Conservation (phyloP, 495 filamentous ascomycete genomes). For the Penicillium waksmanii region DNA sequence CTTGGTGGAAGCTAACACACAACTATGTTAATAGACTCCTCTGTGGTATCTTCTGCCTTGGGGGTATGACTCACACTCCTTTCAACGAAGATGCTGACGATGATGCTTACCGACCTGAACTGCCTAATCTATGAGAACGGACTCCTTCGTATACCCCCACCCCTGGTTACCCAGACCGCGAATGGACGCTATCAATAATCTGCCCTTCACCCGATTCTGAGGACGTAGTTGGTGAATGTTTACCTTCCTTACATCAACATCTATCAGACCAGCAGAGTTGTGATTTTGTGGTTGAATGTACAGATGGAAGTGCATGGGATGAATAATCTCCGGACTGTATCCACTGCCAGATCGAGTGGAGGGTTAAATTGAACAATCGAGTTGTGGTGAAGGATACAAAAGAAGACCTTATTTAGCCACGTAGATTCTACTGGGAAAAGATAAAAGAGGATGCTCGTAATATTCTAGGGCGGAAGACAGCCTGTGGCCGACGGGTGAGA, state of each 20-base stretch:
- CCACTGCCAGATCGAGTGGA: conserved; percentile 40
- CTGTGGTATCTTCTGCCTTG: too few relatives aligned
- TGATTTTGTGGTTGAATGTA: too few relatives aligned
- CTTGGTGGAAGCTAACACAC: too few relatives aligned
- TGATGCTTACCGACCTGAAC: too few relatives aligned
- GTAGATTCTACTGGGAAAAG: conserved; percentile 25
- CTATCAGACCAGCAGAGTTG: conserved; percentile 16
- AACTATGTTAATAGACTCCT: too few relatives aligned
- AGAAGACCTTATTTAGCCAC: conserved; percentile 29
- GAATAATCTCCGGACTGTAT: conserved; percentile 36
- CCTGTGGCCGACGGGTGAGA: conserved; percentile 19
- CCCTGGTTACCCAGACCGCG: too few relatives aligned
- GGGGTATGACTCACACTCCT: too few relatives aligned
- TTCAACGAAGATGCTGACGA: too few relatives aligned
- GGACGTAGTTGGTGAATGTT: neutral
- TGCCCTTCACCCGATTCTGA: conserved; percentile 7
- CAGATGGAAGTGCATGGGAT: conserved; percentile 36
- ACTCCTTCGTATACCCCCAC: conserved; percentile 30
- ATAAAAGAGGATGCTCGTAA: conserved; percentile 14
- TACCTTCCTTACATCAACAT: neutral
- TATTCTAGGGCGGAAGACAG: conserved; percentile 20
- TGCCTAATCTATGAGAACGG: too few relatives aligned
- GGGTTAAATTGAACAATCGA: conserved; percentile 38
- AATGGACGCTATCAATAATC: conserved; percentile 22
- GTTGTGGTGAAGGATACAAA: conserved; percentile 37